Evolutionary conservation across 805 yeast species (phyloP), one percentile per base, ranked within the genome.

Genomic region (Saccharomycopsis oosterbeekiorum): DNA sequence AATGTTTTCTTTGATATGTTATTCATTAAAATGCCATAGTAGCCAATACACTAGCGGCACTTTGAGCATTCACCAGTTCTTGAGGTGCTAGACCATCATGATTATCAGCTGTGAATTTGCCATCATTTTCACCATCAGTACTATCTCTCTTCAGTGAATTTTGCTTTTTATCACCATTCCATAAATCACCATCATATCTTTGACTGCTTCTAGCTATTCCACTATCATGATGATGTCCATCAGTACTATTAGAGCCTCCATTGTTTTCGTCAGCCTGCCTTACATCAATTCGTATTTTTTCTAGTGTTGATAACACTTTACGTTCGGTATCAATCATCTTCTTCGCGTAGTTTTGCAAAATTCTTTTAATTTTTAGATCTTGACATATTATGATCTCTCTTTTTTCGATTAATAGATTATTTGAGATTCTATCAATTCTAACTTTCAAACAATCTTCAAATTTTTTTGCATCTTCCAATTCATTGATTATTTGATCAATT

Each of bases 271-370:
- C 96, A 4, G 88, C 88, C 9, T 83, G 78, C 60, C 96, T 78
- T 11, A 89, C 85, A 65, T 88, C 94, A 2, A 81, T 74, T 62
- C 93, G 80, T 62, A 83, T 84, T 66, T 79, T 81, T 69, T 85
- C 96, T 75, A 96, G 78, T 43, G 86, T 79, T 60, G 84, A 80
- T 59, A 94, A 77, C 57, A 88, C 84, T 67, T 89, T 85, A 54
- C 98, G 80, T 74, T 92, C 97, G 66, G 85, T 88, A 63, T 90
- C 96, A 54, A 94, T 91, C 67, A 84, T 84, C 65, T 84, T 83
- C 65, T 88, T 74, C 0, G 90, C 82, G 65, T 80, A 84, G 55
- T 77, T 80, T 62, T 83, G 84, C 56, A 93, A 75, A 26, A 82
- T 73, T 21, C 72, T 71, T 62, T 78, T 78, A 43, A 90, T 68